Base-by-base conservation (phyloP, 441 rosid species). In the Hura crepitans region DNA sequence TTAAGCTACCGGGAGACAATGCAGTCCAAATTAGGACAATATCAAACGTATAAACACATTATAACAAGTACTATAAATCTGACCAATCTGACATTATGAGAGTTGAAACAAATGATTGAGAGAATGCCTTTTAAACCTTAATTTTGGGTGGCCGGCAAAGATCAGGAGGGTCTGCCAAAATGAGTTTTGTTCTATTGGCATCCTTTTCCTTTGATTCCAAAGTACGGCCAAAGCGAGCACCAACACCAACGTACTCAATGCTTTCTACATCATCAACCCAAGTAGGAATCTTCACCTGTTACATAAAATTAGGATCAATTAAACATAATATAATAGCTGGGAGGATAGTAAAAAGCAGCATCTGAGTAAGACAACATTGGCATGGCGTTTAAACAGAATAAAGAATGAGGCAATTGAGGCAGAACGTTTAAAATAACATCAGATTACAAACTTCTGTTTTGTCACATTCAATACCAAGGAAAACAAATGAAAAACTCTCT, bases 221-320 rank as follows among this genome's bases (percentile, higher is more conserved):
- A 28, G 89, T 77, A 51, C 68, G 86, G 60, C 99, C 99, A 54
- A 95, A 95, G 75, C 99, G 88, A 74, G 99, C 99, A 31, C 99
- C 98, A 17, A 95, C 96, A 2, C 99, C 99, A 20, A 92, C 99
- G 81, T 87, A 95, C 84, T 95, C 99, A 1, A 67, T 85, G 60
- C 82, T 75, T 83, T 90, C 98, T 47, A 80, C 30, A 66, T 83
- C 93, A 84, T 88, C 70, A 74, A 95, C 77, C 97, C 93, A 95
- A 22, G 98, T 89, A 66, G 92, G 97, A 65, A 95, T 88, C 89
- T 92, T 95, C 37, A 95, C 98, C 99, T 92, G 62, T 17, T 72
- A 72, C 20, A 76, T 18, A 69, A 31, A 31, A 56, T 27, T 27
- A 35, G 55, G 11, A 70, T 57, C 50, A 56, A 42, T 14, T 60